These are phyloP conservation scores for Phylloporus rhodoxanthus DNA, from an alignment of 768 basidiomycete species.

Conservation along the genomic window DNA sequence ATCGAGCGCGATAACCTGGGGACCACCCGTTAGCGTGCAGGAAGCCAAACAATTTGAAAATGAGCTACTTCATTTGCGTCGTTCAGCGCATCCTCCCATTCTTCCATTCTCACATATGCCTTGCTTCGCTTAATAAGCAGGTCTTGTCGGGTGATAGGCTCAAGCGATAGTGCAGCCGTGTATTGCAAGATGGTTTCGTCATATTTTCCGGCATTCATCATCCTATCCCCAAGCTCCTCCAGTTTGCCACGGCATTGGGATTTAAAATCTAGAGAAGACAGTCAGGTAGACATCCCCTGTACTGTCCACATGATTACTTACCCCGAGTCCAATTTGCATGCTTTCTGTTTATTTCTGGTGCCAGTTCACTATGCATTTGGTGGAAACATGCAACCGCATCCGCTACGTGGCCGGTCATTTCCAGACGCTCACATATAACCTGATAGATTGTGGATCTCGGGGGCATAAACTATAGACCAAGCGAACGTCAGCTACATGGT, in stretches of 20 bases:
- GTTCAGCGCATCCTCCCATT: slow-evolving; percentile 1
- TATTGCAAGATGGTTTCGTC: background rate
- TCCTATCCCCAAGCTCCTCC: background rate
- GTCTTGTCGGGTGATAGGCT: background rate
- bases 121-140: background rate
- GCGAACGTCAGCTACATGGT: no score
- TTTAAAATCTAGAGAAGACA: background rate
- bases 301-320: background rate
- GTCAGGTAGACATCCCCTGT: background rate
- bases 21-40: background rate
- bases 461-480: background rate
- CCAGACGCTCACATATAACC: background rate
- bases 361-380: background rate
- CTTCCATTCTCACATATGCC: background rate
- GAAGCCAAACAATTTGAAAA: background rate
- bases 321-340: background rate
- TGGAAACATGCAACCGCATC: background rate
- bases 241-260: background rate
- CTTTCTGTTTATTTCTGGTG: background rate
- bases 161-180: no score
- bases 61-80: background rate
- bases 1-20: background rate
- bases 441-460: background rate
- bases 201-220: background rate
- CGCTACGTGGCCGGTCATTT: background rate